Conservation (phyloP, 306 rosid species). For the Prunus persica region Prunus_persica_NCBIv2 NC_034013.1:9583501-9584000, state of each 20-base stretch:
- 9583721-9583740: not conserved
- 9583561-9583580: not conserved
- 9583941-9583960: not conserved
- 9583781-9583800: not conserved
- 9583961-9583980: not conserved
- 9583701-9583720: not conserved
- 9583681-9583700: not conserved
- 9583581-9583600: not conserved
- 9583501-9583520: slow-evolving; percentile 2
- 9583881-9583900: not conserved
- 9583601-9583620: too few species aligned
- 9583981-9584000: too few species aligned
- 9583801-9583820: not conserved
- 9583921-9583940: not conserved
- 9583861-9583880: not conserved
- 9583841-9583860: not conserved
- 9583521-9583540: not conserved
- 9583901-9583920: rapidly evolving
- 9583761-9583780: not conserved
- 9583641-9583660: not conserved
- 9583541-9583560: not conserved
- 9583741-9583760: not conserved
- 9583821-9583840: not conserved
- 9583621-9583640: not conserved
- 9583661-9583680: not conserved